Evolutionary conservation across 495 filamentous ascomycete genomes (phyloP), one percentile per base, ranked within the genome.

Genomic region (Corynascus novoguineensis): DNA sequence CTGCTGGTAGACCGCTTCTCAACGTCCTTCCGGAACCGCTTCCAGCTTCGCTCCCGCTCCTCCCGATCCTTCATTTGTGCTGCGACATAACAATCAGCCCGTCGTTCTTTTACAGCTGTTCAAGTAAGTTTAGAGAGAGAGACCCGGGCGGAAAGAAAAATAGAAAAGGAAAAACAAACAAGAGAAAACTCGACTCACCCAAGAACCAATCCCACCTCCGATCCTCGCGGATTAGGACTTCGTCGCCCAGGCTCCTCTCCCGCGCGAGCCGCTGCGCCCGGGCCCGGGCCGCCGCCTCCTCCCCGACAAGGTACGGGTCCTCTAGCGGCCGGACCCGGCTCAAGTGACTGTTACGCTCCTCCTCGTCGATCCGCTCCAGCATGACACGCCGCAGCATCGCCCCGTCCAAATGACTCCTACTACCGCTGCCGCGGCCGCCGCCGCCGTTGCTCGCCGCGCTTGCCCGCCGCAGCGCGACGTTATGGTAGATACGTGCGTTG

Each of bases 221-320:
- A 57, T 81, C 72, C 64, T 80, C 78, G 10, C 68, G 61, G 12
- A 70, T 55, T 52, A 81, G 31, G 9, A 79, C 53, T 50, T 75
- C 73, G 12, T 77, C 72, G 1, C 71, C 75, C 28, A 66, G 69
- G 66, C 75, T 68, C 31, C 67, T 71, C 68, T 80, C 72, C 45
- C 75, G 55, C 31, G 71, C 75, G 46, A 77, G 55, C 59, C 78
- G 70, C 68, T 77, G 73, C 40, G 57, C 60, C 49, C 73, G 58
- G 19, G 76, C 78, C 47, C 62, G 55, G 19, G 67, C 66, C 19
- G 79, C 78, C 11, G 74, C 78, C 57, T 72, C 69, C 66, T 82
- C 78, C 31, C 79, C 79, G 0, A 80, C 79, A 7, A 81, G 69
- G 21, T 77, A 69, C 7, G 77, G 79, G 58, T 81, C 78, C 62